These are phyloP conservation scores for Chrysoporthe puriensis DNA, from an alignment of 2,329 filamentous ascomycete genomes.

Conservation along the genomic window DNA sequence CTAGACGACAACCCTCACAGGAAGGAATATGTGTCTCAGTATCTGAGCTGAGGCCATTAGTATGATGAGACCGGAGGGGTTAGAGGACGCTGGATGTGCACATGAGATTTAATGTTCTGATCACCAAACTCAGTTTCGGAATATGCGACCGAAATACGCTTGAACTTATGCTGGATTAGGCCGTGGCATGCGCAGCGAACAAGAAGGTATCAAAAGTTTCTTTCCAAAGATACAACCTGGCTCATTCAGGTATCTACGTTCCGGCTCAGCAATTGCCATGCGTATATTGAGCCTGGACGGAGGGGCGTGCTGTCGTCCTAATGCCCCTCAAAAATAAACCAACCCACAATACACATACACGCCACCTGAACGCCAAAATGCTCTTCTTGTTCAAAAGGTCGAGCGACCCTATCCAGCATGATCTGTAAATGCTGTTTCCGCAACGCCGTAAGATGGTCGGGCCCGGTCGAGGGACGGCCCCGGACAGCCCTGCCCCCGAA, in stretches of 20 bases:
- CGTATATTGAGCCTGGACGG: neutral
- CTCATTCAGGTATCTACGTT: constrained; percentile 17
- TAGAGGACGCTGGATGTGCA: neutral
- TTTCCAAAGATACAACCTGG: neutral
- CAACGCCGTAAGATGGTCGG: constrained; percentile 24
- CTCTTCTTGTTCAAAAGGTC: constrained; percentile 5
- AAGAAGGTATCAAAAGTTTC: neutral
- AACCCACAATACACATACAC: neutral
- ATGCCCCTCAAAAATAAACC: neutral
- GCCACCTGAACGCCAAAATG: constrained; percentile 15
- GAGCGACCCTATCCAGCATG: constrained; percentile 11
- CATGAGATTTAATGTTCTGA: neutral
- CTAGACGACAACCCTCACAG: constrained; percentile 80
- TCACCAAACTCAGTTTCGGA: neutral
- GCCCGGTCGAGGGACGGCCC: neutral
- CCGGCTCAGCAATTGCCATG: neutral
- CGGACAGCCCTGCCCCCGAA: neutral
- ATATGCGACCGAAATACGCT: neutral
- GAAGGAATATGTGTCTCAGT: constrained; percentile 71
- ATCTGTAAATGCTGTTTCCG: constrained; percentile 10
- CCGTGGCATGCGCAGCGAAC: neutral
- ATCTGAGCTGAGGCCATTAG: constrained; percentile 35
- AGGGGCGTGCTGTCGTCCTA: neutral
- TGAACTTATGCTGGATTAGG: neutral
- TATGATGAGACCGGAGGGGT: neutral